Evolutionary conservation across 371 early-diverging fungal genomes (phyloP), one percentile per base, ranked within the genome.

Genomic region (Mucor irregularis): DNA sequence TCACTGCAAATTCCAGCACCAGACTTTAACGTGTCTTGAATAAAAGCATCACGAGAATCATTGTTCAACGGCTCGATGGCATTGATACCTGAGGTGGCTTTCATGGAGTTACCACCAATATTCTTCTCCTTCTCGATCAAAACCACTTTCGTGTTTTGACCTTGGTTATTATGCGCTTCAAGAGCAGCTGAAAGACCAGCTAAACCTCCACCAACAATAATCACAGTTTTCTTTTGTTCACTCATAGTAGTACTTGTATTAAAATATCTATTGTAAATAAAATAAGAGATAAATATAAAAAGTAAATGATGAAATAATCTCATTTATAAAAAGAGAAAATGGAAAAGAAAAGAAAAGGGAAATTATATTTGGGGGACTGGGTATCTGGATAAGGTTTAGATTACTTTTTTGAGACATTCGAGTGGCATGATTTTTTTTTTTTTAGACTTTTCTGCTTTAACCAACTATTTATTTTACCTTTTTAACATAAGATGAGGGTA

Each of bases 41-140:
- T 79, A 67, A 93, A 91, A 38, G 73, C 71, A 13, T 83, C 87
- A 11, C 80, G 56, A n/a, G 81, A 72, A 64, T 90, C 91, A 53
- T 73, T 62, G 7, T 84, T 70, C 22, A 66, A 62, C 5, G 92
- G 88, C 22, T 67, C 68, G 17, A 84, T 87, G n/a, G 85, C 89
- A 76, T 92, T 93, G 67, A 93, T 93, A 40, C 93, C 93, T 21
- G 91, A 91, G 1, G 93, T 87, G 8, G 93, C 93, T 66, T 93
- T 93, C 67, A 88, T 76, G 5, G 85, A 84, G 57, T 87, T 87
- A 35, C 92, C 93, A 38, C 92, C 92, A 11, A 89, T 71, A 58
- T 84, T 84, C 16, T 80, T 54, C 62, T 91, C 90, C 62, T 92
- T 92, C 47, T 93, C 93, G 9, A 93, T 64, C 21, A 93, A 61